Conservation (phyloP, 148 eudicot species). For the Selenicereus undatus region DNA sequence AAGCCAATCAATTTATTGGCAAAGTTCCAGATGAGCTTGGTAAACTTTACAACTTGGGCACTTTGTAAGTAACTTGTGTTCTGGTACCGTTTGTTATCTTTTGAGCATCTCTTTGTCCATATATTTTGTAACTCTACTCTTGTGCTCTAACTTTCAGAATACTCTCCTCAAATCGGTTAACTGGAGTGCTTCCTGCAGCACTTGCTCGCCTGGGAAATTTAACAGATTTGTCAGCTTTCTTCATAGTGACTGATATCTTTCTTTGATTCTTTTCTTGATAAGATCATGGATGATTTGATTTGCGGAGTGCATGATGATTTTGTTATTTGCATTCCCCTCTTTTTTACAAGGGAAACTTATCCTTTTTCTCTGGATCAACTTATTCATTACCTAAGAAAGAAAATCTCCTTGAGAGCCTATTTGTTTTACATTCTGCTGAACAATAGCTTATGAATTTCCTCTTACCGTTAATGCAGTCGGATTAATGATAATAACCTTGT, state of each 20-base stretch:
- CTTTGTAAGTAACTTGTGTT: conserved; percentile 42
- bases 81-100: neutral
- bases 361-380: neutral
- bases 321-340: neutral
- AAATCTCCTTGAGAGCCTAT: neutral
- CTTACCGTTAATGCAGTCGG: conserved; percentile 43
- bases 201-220: conserved; percentile 46
- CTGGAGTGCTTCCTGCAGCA: conserved; percentile 55
- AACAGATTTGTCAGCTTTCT: conserved; percentile 54
- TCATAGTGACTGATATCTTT: neutral
- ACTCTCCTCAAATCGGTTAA: conserved; percentile 59
- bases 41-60: conserved; percentile 38
- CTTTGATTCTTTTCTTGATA: neutral
- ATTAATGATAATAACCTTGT: conserved; percentile 58
- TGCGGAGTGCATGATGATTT: neutral
- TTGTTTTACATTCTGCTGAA: neutral
- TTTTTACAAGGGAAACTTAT: neutral
- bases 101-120: neutral
- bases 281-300: neutral
- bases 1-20: conserved; percentile 60
- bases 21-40: conserved; percentile 53
- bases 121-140: conserved; percentile 5
- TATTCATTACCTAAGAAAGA: too few species aligned
- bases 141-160: conserved; percentile 35
- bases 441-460: neutral